phyloP scores from a whole-genome alignment of 1,139 yeast species.

The Scheffersomyces titani region DNA sequence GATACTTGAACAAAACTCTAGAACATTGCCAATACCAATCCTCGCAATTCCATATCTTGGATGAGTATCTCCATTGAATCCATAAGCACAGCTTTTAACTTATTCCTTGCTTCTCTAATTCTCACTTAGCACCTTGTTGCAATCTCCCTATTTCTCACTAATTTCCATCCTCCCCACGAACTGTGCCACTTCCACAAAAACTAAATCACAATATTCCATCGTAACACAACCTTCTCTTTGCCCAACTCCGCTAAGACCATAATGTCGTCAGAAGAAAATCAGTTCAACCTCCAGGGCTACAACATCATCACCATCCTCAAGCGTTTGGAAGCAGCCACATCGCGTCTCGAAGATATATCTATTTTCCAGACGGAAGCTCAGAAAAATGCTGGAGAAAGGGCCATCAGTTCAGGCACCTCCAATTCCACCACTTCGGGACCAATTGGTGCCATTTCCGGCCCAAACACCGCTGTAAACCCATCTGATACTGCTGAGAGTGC shows the following conservation, averaged over 20 bases:
- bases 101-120: neutral
- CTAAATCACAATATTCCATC: neutral
- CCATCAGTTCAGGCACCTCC: conserved; percentile 10
- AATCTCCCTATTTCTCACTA: neutral
- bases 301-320: conserved; percentile 80
- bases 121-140: neutral
- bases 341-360: conserved; percentile 87
- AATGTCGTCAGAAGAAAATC: conserved; percentile 48
- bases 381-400: conserved; percentile 9
- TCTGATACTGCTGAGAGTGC: conserved; percentile 11
- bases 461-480: conserved; percentile 7
- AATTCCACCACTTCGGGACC: conserved; percentile 13
- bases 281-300: conserved; percentile 72
- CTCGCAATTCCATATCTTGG: neutral
- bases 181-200: neutral
- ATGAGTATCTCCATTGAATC: neutral
- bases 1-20: neutral
- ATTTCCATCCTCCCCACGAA: neutral
- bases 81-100: neutral
- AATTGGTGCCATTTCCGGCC: conserved; percentile 1
- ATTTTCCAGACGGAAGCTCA: conserved; percentile 65
- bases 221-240: neutral
- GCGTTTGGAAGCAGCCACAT: conserved; percentile 89
- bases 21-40: neutral
- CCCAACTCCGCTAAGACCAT: conserved; percentile 2